Base-by-base conservation (phyloP, 495 filamentous ascomycete genomes). In the Xanthoparmelia taractica region DNA sequence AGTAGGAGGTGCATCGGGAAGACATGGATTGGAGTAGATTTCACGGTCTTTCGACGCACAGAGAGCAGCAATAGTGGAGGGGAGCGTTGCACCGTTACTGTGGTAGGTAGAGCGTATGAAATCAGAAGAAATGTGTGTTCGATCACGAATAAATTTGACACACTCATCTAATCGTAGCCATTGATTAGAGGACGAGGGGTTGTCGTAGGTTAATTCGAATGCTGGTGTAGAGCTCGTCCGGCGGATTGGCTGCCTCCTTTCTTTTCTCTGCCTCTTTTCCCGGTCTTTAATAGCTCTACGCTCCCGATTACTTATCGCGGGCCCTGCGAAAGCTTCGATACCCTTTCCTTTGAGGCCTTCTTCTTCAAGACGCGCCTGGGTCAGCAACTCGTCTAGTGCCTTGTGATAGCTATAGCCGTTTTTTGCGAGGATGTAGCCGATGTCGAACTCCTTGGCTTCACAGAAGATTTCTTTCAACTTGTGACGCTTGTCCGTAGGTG, bases 351-450 rank as follows among this genome's bases (percentile, higher is more conserved):
- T 17, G 5, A 50, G 23, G 47, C 47, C 47, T n/a, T 73, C 67
- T 40, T 90, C 79, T 47, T 88, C 82, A 20, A 96, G 84, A 70
- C 84, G 90, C 13, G 85, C 80, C 8, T 87, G 78, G 61, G 87
- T 94, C 15, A 96, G 79, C 4, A 98, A 77, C 56, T 90, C 85
- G 70, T 98, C 91, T 66, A 95, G 85, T 2, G 91, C 83, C 25
- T 79, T 78, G n/a, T 79, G 79, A 25, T 85, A 77, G 69, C 89
- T 80, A 4, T 84, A 80, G 47, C 81, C 75, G 54, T 76, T 81
- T 65, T 89, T 87, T 68, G 83, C 82, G 55, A 97, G 73, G 0
- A 81, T 81, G 60, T 82, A 81, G 43, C 77, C 74, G 23, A 96
- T 78, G 54, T 87, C 84, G 64, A 87, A 84, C 1, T 70, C 70